Evolutionary conservation across 2,329 filamentous ascomycete genomes (phyloP).

Genomic region (Alternaria triticina): DNA sequence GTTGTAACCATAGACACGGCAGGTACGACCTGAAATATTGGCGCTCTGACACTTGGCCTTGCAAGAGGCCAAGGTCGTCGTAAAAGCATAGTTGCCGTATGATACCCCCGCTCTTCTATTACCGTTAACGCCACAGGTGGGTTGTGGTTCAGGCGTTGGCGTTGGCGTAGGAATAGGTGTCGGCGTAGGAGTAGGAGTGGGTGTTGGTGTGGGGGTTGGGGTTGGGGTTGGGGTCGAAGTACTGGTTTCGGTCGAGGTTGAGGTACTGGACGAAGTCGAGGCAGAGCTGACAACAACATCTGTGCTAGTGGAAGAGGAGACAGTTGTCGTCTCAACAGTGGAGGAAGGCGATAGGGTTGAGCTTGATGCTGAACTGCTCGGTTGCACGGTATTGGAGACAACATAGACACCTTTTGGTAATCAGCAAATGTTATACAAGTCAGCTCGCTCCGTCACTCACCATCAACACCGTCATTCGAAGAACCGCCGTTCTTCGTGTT

Average conservation of each 20-base stretch:
- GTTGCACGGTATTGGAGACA: background rate
- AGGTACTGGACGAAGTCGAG: background rate
- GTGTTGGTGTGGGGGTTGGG: background rate
- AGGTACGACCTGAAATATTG: background rate
- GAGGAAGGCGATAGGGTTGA: background rate
- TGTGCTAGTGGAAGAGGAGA: background rate
- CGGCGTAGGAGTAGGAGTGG: background rate
- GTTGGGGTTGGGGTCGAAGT: background rate
- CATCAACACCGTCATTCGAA: background rate
- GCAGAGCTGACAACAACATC: background rate
- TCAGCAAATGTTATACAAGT: background rate
- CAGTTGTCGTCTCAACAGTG: background rate
- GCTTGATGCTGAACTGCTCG: background rate
- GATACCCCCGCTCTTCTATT: too few relatives aligned
- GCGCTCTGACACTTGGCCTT: background rate
- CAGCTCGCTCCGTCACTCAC: background rate
- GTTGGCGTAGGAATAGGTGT: background rate
- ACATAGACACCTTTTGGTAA: background rate
- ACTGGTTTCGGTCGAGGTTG: background rate
- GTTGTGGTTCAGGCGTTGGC: background rate
- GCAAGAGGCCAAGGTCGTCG: background rate
- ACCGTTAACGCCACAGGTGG: background rate
- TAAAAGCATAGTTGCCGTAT: too few relatives aligned
- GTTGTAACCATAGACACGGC: background rate
- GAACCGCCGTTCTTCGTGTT: background rate